Conservation (phyloP, 78 protist genomes). For the Dictyostelium intermedium region DNA sequence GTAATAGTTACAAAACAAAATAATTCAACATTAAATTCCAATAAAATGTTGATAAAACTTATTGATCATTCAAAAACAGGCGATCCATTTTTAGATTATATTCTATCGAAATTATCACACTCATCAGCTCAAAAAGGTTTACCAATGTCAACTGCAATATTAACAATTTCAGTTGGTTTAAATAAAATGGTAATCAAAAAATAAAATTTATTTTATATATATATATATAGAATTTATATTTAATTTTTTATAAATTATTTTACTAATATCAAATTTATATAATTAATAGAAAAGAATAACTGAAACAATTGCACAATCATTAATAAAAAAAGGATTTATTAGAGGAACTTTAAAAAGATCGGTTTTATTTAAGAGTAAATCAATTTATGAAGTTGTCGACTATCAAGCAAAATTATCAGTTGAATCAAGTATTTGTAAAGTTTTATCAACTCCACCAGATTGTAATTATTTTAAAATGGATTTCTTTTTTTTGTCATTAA, state of each 20-base stretch:
- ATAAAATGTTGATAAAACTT: background rate
- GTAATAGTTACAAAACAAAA: conserved; percentile 7
- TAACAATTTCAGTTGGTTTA: background rate
- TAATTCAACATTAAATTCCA: background rate
- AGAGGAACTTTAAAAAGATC: background rate
- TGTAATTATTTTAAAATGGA: background rate
- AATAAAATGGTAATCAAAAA: background rate
- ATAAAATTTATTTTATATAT: no score
- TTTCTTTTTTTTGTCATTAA: background rate
- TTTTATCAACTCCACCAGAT: background rate
- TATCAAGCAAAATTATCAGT: background rate
- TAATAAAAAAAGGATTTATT: background rate
- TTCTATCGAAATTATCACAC: background rate
- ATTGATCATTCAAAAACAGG: conserved; percentile 17
- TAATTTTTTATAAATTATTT: no score
- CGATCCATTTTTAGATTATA: conserved; percentile 9
- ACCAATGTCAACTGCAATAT: background rate
- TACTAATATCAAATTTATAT: no score
- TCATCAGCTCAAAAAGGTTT: background rate
- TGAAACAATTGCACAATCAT: background rate
- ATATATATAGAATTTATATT: no score
- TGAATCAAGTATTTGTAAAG: background rate
- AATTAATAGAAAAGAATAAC: background rate
- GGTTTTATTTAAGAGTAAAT: background rate
- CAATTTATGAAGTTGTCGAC: background rate